A percentile compares a stretch with the other conserved stretches of the same genome.
These are phyloP conservation scores for Candida morakotiae DNA, from an alignment of 805 yeast species.

Conservation along the genomic window DNA sequence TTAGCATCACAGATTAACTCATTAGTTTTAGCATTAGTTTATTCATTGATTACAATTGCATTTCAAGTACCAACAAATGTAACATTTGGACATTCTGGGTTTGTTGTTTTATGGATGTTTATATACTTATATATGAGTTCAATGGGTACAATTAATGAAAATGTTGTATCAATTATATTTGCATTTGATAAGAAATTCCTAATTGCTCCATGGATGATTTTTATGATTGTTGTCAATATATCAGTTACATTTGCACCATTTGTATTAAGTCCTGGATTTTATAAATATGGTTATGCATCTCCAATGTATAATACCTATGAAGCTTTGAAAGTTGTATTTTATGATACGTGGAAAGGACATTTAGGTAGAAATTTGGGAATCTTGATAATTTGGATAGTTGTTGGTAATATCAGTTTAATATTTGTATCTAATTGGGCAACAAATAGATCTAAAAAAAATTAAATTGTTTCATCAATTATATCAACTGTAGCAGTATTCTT, in stretches of 20 bases:
- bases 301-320: constrained; percentile 33
- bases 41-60: constrained; percentile 27
- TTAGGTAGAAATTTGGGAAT: constrained; percentile 29
- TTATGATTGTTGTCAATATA: constrained; percentile 25
- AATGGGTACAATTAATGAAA: constrained; percentile 25
- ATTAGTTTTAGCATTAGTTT: constrained; percentile 24
- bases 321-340: constrained; percentile 28
- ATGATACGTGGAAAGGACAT: constrained; percentile 29
- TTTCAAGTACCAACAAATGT: constrained; percentile 22
- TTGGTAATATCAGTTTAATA: constrained; percentile 13
- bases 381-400: constrained; percentile 25
- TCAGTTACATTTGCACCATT: constrained; percentile 32
- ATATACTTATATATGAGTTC: constrained; percentile 26
- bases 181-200: constrained; percentile 16
- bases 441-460: constrained; percentile 9
- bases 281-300: constrained; percentile 32
- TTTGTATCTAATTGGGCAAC: constrained; percentile 9
- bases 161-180: constrained; percentile 16
- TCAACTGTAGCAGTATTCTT: constrained; percentile 20
- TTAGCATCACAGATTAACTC: constrained; percentile 27
- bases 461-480: constrained; percentile 17
- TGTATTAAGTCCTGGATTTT: constrained; percentile 26
- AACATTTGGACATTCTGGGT: constrained; percentile 28
- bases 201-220: constrained; percentile 28
- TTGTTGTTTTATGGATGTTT: constrained; percentile 30